These are phyloP conservation scores for Coffea canephora DNA, from an alignment of 257 asterid genomes.

Conservation along the genomic window DNA sequence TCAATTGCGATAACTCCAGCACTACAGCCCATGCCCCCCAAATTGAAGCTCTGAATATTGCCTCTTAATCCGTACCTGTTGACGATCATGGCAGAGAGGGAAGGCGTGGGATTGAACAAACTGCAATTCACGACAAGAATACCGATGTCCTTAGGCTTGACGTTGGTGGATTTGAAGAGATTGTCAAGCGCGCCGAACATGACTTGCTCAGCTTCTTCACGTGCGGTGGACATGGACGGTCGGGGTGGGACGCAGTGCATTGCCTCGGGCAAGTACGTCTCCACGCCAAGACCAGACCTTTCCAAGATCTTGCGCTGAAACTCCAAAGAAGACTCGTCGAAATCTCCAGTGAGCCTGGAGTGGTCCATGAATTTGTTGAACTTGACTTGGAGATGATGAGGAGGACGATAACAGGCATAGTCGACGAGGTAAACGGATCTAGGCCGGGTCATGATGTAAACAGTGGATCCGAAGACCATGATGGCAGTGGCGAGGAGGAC, in stretches of 20 bases:
- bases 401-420: conserved; percentile 40
- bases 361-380: conserved; percentile 33
- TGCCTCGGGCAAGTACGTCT: conserved; percentile 36
- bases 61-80: conserved; percentile 38
- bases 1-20: conserved; percentile 46
- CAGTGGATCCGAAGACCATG: conserved; percentile 25
- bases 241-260: conserved; percentile 25
- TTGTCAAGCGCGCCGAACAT: conserved; percentile 40
- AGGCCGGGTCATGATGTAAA: conserved; percentile 42
- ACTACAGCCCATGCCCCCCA: conserved; percentile 53
- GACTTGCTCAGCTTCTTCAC: conserved; percentile 40
- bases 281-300: conserved; percentile 50
- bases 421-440: conserved; percentile 43
- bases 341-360: conserved; percentile 35
- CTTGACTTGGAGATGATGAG: conserved; percentile 27
- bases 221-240: conserved; percentile 34
- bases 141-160: conserved; percentile 36
- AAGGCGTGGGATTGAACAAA: conserved; percentile 45
- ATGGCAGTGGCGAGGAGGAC: conserved; percentile 14
- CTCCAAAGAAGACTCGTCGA: conserved; percentile 33
- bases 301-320: conserved; percentile 41
- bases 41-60: conserved; percentile 36
- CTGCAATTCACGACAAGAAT: conserved; percentile 48
- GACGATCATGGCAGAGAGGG: conserved; percentile 42
- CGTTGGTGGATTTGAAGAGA: conserved; percentile 26